A percentile compares a stretch with the other conserved stretches of the same genome.
Conservation (phyloP, 2,329 filamentous ascomycete species). For the Magnaporthales sp. region DNA sequence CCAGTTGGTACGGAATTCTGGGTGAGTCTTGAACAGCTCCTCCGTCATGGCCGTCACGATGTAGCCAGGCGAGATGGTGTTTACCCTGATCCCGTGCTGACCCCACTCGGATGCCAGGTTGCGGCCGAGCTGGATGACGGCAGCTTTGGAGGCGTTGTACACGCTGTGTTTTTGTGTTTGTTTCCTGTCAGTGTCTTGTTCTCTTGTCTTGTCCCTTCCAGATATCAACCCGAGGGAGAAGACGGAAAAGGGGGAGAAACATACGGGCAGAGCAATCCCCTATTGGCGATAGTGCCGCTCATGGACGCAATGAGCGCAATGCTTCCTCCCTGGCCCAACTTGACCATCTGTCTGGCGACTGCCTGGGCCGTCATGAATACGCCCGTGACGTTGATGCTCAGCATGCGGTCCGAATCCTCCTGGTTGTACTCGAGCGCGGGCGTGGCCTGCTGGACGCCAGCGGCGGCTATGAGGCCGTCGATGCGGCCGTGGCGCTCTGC, state of each 20-base stretch:
- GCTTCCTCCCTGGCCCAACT: conserved; percentile 45
- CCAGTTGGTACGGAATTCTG: conserved; percentile 62
- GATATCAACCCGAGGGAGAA: neutral
- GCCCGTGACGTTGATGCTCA: conserved; percentile 82
- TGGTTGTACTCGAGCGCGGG: conserved; percentile 73
- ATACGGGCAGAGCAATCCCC: conserved; percentile 50
- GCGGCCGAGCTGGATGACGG: conserved; percentile 60
- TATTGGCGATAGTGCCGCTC: conserved; percentile 59
- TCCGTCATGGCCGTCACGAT: conserved; percentile 80
- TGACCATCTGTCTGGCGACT: conserved; percentile 68
- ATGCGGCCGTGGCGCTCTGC: conserved; percentile 61
- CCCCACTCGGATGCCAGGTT: conserved; percentile 71
- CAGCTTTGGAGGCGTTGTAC: conserved; percentile 72
- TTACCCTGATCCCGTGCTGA: conserved; percentile 63
- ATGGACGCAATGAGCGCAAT: conserved; percentile 63
- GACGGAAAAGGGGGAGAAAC: conserved; percentile 15
- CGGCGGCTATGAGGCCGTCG: conserved; percentile 67
- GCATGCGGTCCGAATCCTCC: conserved; percentile 66
- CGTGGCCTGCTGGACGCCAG: conserved; percentile 74
- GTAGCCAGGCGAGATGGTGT: conserved; percentile 74
- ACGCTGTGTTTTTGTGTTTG: conserved; percentile 30
- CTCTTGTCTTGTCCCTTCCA: neutral
- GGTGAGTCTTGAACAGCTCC: conserved; percentile 66
- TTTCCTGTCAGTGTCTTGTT: neutral
- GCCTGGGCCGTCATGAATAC: conserved; percentile 80